phyloP scores from a whole-genome alignment of 495 filamentous ascomycete genomes.

The Talaromyces wortmannii region DNA sequence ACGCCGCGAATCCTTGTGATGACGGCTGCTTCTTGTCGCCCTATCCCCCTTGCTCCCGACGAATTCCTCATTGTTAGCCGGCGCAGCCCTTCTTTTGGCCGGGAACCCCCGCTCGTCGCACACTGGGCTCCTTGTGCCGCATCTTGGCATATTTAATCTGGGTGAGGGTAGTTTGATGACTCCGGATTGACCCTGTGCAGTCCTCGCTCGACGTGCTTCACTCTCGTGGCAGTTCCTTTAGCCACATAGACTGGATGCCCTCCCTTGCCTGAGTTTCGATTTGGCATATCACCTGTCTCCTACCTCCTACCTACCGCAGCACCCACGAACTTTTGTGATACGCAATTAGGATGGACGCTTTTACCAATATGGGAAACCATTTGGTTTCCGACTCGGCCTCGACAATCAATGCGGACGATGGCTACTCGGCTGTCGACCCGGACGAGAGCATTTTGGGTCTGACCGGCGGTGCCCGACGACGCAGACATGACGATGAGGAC shows the following conservation, averaged over 20 bases:
- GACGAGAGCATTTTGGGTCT: constrained; percentile 67
- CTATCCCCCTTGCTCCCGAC: not conserved
- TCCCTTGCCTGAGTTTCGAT: not conserved
- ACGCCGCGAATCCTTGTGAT: not conserved
- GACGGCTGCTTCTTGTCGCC: not conserved
- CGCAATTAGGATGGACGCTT: constrained; percentile 60
- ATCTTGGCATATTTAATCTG: not conserved
- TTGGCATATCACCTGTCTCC: not conserved
- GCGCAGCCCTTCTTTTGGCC: not conserved
- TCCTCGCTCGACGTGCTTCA: not conserved
- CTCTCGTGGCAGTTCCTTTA: not conserved
- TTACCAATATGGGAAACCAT: constrained; percentile 80
- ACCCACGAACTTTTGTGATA: not conserved
- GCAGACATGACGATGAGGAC: constrained; percentile 79
- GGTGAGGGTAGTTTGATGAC: no score
- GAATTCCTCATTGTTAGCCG: not conserved
- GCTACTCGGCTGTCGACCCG: constrained; percentile 60
- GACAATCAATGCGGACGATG: constrained; percentile 68
- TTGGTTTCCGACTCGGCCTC: constrained; percentile 65
- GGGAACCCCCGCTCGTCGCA: not conserved
- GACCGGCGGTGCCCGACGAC: constrained; percentile 53
- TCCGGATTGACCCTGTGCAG: no score
- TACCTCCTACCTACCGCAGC: not conserved
- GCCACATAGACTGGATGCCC: not conserved
- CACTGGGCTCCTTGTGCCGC: not conserved